Evolutionary conservation across 208 protist species (phyloP).

Genomic region (Sergeia podlipaevii): DNA sequence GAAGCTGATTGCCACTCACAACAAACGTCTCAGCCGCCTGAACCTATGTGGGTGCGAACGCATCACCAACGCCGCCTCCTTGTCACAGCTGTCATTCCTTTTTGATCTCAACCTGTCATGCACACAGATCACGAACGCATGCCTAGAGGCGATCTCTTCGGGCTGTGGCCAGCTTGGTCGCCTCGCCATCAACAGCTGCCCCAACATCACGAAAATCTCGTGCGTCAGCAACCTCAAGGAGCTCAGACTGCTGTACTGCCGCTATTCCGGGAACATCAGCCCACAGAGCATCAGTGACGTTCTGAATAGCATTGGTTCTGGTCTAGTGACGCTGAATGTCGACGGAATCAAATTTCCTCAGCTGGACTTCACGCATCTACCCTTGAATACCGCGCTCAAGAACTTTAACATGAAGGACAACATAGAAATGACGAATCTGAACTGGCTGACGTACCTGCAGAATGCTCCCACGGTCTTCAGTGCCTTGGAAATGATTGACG

Average conservation of each 20-base stretch:
- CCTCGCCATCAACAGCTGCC: conserved; percentile 75
- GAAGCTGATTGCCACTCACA: conserved; percentile 46
- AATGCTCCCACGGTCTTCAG: conserved; percentile 16
- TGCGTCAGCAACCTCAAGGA: conserved; percentile 38
- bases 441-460: conserved; percentile 30
- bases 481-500: conserved; percentile 46
- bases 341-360: conserved; percentile 50
- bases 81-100: conserved; percentile 46
- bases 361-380: conserved; percentile 28
- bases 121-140: conserved; percentile 38
- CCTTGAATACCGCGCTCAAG: conserved; percentile 30
- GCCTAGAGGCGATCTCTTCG: conserved; percentile 40
- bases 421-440: conserved; percentile 25
- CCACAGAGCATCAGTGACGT: conserved; percentile 34
- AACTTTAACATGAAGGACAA: conserved; percentile 77
- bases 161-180: conserved; percentile 60
- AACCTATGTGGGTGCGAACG: conserved; percentile 68
- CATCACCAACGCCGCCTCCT: conserved; percentile 43
- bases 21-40: conserved; percentile 59
- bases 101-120: conserved; percentile 71
- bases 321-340: conserved; percentile 67
- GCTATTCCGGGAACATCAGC: conserved; percentile 64
- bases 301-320: conserved; percentile 36
- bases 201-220: conserved; percentile 37
- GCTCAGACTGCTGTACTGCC: conserved; percentile 74